phyloP scores from a whole-genome alignment of 2,329 filamentous ascomycete species.

The Lasiodiplodia sp. region DNA sequence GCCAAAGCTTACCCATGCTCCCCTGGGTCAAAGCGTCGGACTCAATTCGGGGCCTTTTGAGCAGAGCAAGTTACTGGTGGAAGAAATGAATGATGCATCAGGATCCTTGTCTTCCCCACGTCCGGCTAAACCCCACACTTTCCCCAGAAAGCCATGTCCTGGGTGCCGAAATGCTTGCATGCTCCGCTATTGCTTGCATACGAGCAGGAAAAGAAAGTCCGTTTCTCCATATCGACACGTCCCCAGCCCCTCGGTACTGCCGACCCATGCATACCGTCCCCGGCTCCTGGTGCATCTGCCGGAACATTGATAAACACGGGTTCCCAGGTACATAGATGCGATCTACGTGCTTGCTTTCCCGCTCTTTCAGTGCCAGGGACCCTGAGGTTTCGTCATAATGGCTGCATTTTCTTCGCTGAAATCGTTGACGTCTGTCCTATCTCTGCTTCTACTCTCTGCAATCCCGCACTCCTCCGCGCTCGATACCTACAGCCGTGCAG shows the following conservation, averaged over 20 bases:
- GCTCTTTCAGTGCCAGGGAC: not conserved
- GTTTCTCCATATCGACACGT: constrained; percentile 16
- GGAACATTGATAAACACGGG: constrained; percentile 7
- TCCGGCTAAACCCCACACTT: constrained; percentile 28
- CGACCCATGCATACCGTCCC: constrained; percentile 43
- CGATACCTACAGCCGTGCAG: constrained; percentile 16
- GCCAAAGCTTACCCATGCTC: constrained; percentile 17
- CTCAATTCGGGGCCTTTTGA: not conserved
- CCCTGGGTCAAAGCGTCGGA: constrained; percentile 11
- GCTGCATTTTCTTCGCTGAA: not conserved
- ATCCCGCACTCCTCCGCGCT: constrained; percentile 40
- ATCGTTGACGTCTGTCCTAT: not conserved
- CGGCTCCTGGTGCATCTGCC: not conserved
- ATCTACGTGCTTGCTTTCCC: not conserved
- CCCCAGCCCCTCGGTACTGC: constrained; percentile 25
- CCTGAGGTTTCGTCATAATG: not conserved
- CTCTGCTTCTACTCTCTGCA: not conserved
- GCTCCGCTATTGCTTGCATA: not conserved
- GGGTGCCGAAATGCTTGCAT: constrained; percentile 8
- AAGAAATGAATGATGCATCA: constrained; percentile 5
- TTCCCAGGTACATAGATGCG: constrained; percentile 6
- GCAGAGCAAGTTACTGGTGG: constrained; percentile 12
- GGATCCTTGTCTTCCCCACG: constrained; percentile 13
- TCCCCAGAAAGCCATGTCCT: constrained; percentile 16
- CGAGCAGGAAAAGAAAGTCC: constrained; percentile 4